phyloP scores from a whole-genome alignment of 352 stramenopile species.

The Phytophthora constricta region DNA sequence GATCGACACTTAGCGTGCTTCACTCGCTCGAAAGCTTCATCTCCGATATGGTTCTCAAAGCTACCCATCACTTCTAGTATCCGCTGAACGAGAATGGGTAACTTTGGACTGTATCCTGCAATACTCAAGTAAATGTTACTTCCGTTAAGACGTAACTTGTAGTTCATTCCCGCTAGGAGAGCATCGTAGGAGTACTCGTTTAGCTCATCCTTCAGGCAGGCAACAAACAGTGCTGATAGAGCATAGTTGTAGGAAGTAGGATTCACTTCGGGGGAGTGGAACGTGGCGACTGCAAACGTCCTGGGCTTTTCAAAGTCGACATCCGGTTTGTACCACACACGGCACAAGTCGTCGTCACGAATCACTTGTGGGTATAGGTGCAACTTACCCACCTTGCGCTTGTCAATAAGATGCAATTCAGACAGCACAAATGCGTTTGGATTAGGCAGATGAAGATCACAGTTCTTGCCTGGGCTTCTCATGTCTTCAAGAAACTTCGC shows the following conservation, averaged over 20 bases:
- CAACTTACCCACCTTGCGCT: conserved; percentile 16
- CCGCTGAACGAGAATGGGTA: conserved; percentile 45
- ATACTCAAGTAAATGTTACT: conserved; percentile 51
- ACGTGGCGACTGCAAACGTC: conserved; percentile 70
- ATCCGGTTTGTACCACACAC: conserved; percentile 85
- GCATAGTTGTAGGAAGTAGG: conserved; percentile 61
- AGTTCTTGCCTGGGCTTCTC: conserved; percentile 31
- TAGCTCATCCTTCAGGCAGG: conserved; percentile 75
- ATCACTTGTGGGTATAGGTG: conserved; percentile 40
- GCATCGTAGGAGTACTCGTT: conserved; percentile 81
- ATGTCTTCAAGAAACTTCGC: conserved; percentile 36
- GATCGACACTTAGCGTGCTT: conserved; percentile 44
- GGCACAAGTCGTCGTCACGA: conserved; percentile 42
- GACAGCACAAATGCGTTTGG: conserved; percentile 43
- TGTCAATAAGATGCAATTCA: conserved; percentile 27
- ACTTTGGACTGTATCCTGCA: conserved; percentile 55
- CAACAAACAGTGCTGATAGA: conserved; percentile 68
- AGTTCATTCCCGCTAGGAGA: conserved; percentile 66
- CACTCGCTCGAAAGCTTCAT: conserved; percentile 53
- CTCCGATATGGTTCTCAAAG: conserved; percentile 35
- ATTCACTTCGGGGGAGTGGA: conserved; percentile 65
- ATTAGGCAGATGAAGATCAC: conserved; percentile 42
- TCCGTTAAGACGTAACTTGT: conserved; percentile 49
- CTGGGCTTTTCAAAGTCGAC: conserved; percentile 89
- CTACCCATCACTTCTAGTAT: conserved; percentile 46